Evolutionary conservation across 192 early-diverging fungal species (phyloP).

Genomic region (Cetraspora pellucida): DNA sequence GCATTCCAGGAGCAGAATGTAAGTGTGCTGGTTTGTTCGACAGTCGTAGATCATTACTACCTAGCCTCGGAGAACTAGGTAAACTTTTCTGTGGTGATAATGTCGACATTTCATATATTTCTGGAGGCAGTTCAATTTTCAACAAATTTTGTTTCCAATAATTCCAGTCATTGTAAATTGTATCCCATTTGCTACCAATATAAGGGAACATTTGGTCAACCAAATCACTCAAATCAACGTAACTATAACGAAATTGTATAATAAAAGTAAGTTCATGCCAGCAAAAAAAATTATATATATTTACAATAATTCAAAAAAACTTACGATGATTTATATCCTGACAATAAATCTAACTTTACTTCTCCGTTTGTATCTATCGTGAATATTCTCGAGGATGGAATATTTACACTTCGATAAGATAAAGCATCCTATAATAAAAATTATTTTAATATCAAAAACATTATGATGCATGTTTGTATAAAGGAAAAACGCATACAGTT

Average conservation of each 20-base stretch:
- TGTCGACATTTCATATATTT: slow-evolving; percentile 29
- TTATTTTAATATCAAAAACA: neutral
- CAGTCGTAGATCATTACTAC: slow-evolving; percentile 34
- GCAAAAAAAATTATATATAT: neutral
- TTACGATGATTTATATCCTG: slow-evolving; percentile 82
- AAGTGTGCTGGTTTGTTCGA: neutral
- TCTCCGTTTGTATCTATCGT: slow-evolving; percentile 93
- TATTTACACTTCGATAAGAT: slow-evolving; percentile 90
- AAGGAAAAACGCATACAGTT: slow-evolving; percentile 50
- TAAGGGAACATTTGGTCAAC: slow-evolving; percentile 95
- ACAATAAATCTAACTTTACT: slow-evolving; percentile 86
- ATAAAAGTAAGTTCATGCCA: too few relatives aligned
- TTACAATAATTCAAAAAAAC: slow-evolving; percentile 30
- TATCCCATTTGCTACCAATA: slow-evolving; percentile 54
- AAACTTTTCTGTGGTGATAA: neutral
- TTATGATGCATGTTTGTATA: neutral
- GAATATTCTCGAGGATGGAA: slow-evolving; percentile 92
- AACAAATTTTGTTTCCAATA: slow-evolving; percentile 72
- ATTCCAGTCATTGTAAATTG: slow-evolving; percentile 83
- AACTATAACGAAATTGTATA: slow-evolving; percentile 25
- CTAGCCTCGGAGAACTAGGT: slow-evolving; percentile 27
- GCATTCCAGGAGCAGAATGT: neutral
- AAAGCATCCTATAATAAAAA: slow-evolving; percentile 75
- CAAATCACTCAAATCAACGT: slow-evolving; percentile 87
- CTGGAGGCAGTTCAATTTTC: slow-evolving; percentile 50